Evolutionary conservation across 176 grass and related monocot genomes (phyloP), one percentile per base, ranked within the genome.

Genomic region (Oryza officinalis): DNA sequence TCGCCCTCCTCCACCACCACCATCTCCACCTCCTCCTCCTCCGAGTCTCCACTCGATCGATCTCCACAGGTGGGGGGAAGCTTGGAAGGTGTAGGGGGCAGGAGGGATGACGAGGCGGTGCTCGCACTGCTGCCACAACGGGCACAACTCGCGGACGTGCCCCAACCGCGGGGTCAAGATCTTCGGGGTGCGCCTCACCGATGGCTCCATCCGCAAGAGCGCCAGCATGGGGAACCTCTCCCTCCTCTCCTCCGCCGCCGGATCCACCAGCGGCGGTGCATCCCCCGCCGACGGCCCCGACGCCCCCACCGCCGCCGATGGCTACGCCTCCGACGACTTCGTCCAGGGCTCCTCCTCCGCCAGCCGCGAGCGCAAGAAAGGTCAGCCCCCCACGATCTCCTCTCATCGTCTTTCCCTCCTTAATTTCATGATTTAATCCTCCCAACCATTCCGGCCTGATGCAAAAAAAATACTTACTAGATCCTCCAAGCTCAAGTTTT

Each of bases 101-200:
- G 23, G 22, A 27, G 87, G 80, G 87, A 98, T 98, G 96, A 98
- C 89, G 82, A 85, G 96, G 89, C 86, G 96, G 75, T 98, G 96
- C 87, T 98, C 96, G 77, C 96, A 98, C 89, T 96, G 96, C 86
- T 92, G 91, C 91, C 93, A 98, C 89, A 90, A 96, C 85, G 93
- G 96, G 43, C 96, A 98, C 85, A 95, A 98, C 90, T 98, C 93
- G 27, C 67, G 93, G 85, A 98, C 96, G 76, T 98, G 93, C 87
- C 93, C 93, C 52, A 96, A 94, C 91, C 89, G 93, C 77, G 89
- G 96, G 63, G 96, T 98, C 61, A 98, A 94, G 87, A 86, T 96
- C 78, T 98, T 98, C 79, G 96, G 93, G 20, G 96, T 98, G 72
- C 87, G 93, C 28, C 90, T 98, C 81, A 99, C 93, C 35, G 96